Conservation (phyloP, 305 asterid genomes). For the Fraxinus greggii region DNA sequence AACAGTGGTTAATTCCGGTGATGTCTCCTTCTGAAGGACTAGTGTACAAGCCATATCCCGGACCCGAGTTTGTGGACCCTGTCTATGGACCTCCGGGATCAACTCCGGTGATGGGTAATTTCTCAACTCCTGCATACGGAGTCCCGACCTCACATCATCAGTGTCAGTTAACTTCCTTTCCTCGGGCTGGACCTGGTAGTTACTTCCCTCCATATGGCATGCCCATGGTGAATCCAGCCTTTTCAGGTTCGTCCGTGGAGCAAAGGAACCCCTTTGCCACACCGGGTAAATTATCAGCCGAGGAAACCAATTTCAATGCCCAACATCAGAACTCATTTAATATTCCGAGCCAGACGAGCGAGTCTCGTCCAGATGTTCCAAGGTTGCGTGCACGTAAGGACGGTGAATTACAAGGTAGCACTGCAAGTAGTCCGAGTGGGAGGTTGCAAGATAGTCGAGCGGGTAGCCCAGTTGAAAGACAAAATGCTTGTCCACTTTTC, state of each 20-base stretch:
- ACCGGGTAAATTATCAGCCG: not conserved
- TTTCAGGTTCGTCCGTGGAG: slow-evolving; percentile 41
- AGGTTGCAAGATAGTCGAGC: slow-evolving; percentile 17
- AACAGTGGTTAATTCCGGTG: slow-evolving; percentile 83
- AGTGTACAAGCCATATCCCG: slow-evolving; percentile 77
- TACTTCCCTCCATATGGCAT: slow-evolving; percentile 58
- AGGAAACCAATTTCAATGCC: slow-evolving; percentile 22
- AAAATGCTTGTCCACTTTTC: slow-evolving; percentile 46
- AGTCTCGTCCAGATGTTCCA: slow-evolving; percentile 11
- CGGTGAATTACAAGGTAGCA: slow-evolving; percentile 57
- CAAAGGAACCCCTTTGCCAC: slow-evolving; percentile 30
- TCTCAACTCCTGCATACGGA: slow-evolving; percentile 50
- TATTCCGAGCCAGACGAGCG: slow-evolving; percentile 28
- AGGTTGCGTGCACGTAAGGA: slow-evolving; percentile 29
- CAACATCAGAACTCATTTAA: slow-evolving; percentile 3
- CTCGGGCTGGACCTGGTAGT: slow-evolving; percentile 42
- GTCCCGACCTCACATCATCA: slow-evolving; percentile 40
- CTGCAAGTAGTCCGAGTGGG: slow-evolving; percentile 55
- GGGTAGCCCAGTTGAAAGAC: slow-evolving; percentile 27
- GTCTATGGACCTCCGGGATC: slow-evolving; percentile 37
- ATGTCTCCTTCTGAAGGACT: slow-evolving; percentile 93
- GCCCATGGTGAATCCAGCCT: slow-evolving; percentile 53
- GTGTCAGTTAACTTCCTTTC: slow-evolving; percentile 42
- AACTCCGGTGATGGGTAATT: slow-evolving; percentile 41
- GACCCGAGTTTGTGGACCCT: slow-evolving; percentile 43